A percentile compares a stretch with the other conserved stretches of the same genome.
phyloP scores from a whole-genome alignment of 345 rosid genomes.

The Brassica nigra region DNA sequence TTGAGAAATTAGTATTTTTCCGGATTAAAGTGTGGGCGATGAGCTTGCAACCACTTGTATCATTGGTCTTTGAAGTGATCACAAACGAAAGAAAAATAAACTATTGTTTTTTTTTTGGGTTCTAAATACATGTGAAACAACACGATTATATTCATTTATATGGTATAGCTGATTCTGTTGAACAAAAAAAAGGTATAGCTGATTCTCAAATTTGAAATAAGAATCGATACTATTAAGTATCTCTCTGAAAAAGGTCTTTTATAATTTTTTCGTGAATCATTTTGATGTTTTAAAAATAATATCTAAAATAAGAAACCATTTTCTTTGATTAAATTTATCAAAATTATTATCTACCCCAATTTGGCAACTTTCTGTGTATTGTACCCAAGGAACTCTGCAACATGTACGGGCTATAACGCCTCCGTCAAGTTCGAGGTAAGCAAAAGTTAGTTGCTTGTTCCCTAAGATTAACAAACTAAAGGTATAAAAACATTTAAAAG shows the following conservation, averaged over 20 bases:
- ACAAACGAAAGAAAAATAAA: background rate
- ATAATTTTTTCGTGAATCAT: background rate
- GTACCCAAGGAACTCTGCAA: background rate
- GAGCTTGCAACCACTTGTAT: background rate
- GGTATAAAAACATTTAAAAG: too few species aligned
- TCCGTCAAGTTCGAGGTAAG: conserved; percentile 10
- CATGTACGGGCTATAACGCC: conserved; percentile 19
- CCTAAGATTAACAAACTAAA: too few species aligned
- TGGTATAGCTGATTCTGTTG: background rate
- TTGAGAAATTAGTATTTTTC: background rate
- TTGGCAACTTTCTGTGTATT: conserved; percentile 5
- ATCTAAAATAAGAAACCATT: too few species aligned
- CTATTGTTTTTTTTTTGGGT: background rate
- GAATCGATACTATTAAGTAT: background rate
- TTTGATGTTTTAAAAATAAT: background rate
- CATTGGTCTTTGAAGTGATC: background rate
- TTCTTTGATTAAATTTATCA: background rate
- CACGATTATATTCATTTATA: background rate
- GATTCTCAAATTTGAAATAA: background rate
- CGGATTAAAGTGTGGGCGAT: background rate
- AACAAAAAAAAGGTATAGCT: background rate
- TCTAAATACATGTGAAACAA: background rate
- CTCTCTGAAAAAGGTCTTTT: background rate
- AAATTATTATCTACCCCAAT: background rate
- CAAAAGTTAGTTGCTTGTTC: conserved; percentile 24